A percentile compares a stretch with the other conserved stretches of the same genome.
Conservation (phyloP, 176 grass and related monocot genomes). For the Triticum dicoccoides region DNA sequence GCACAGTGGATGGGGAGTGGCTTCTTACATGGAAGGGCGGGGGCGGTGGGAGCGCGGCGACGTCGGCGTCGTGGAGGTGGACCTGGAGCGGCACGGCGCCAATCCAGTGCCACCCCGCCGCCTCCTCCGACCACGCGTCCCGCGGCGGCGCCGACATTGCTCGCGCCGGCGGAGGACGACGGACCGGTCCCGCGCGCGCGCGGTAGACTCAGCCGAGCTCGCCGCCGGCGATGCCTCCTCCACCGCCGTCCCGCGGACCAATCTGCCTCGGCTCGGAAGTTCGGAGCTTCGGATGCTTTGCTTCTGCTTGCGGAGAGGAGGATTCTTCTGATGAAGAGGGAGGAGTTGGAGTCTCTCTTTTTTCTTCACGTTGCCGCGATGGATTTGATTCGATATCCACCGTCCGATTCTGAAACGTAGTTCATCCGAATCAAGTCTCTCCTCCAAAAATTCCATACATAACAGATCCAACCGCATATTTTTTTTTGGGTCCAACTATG, state of each 20-base stretch:
- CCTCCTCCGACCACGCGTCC: constrained; percentile 61
- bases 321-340: neutral
- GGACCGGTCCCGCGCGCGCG: too few species aligned
- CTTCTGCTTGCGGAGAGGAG: neutral
- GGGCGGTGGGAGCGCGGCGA: constrained; percentile 82
- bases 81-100: constrained; percentile 87
- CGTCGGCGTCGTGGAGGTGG: constrained; percentile 89
- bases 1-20: neutral
- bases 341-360: neutral
- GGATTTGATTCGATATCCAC: neutral
- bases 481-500: too few species aligned
- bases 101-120: constrained; percentile 58
- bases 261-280: neutral
- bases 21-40: constrained; percentile 61
- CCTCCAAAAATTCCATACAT: too few species aligned
- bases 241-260: neutral
- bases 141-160: constrained; percentile 15
- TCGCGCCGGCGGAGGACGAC: neutral
- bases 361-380: neutral
- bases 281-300: neutral
- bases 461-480: too few species aligned
- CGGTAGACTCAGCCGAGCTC: neutral
- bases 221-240: neutral
- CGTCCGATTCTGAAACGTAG: neutral
- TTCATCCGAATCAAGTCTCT: too few species aligned